phyloP scores from a whole-genome alignment of 1,139 yeast species.

The Debaryomyces sp. region DNA sequence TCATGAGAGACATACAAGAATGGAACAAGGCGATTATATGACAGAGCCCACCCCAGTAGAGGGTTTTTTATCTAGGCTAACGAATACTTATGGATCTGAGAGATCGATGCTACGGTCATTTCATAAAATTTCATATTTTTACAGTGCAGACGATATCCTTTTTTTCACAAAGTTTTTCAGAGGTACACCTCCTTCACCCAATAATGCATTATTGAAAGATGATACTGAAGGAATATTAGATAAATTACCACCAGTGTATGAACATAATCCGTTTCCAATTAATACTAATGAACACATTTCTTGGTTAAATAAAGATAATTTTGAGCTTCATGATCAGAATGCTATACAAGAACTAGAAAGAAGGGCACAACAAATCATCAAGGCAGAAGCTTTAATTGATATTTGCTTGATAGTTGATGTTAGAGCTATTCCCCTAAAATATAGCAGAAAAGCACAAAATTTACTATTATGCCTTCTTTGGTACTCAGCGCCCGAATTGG shows the following conservation, averaged over 20 bases:
- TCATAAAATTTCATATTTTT: slow-evolving; percentile 62
- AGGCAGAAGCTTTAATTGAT: slow-evolving; percentile 66
- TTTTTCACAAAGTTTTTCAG: slow-evolving; percentile 58
- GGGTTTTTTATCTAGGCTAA: slow-evolving; percentile 69
- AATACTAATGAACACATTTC: slow-evolving; percentile 53
- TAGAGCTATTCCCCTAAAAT: slow-evolving; percentile 26
- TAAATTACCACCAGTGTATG: slow-evolving; percentile 39
- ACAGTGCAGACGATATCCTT: slow-evolving; percentile 61
- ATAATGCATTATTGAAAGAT: slow-evolving; percentile 26
- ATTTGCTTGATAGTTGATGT: slow-evolving; percentile 51
- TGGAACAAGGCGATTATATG: slow-evolving; percentile 15
- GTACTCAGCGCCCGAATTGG: slow-evolving; percentile 30
- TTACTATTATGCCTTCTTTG: slow-evolving; percentile 47
- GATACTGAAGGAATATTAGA: slow-evolving; percentile 20
- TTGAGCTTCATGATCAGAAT: slow-evolving; percentile 50
- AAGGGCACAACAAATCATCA: slow-evolving; percentile 54
- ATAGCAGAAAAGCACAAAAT: slow-evolving; percentile 34
- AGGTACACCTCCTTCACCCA: slow-evolving; percentile 65
- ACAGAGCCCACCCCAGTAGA: slow-evolving; percentile 71
- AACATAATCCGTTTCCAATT: slow-evolving; percentile 52
- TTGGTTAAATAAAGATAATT: slow-evolving; percentile 59
- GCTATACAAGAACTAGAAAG: slow-evolving; percentile 70
- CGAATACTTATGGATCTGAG: slow-evolving; percentile 53
- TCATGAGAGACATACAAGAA: slow-evolving; percentile 5
- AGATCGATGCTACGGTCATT: slow-evolving; percentile 45